Conservation (phyloP, 768 basidiomycete species). For the Suillus ampliporus region DNA sequence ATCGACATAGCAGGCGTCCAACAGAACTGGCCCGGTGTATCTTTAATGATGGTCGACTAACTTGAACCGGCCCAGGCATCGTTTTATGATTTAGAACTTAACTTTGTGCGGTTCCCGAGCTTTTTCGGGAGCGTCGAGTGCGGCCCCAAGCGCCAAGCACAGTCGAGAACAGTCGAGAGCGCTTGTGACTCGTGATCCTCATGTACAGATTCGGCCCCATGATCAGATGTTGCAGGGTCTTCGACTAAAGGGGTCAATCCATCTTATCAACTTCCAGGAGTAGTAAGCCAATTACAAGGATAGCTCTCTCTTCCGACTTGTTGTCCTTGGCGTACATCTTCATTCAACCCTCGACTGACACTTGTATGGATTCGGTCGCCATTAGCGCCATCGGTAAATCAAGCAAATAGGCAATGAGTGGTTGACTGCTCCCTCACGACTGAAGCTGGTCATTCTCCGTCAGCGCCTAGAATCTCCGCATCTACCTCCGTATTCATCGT, state of each 20-base stretch:
- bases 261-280: background rate
- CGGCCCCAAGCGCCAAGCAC: too few relatives aligned
- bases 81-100: background rate
- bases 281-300: background rate
- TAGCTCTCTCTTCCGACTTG: background rate
- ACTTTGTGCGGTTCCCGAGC: background rate
- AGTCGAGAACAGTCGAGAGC: too few relatives aligned
- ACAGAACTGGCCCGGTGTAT: background rate
- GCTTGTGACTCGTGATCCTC: too few relatives aligned
- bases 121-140: constrained; percentile 10
- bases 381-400: background rate
- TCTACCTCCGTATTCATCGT: background rate
- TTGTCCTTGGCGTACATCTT: background rate
- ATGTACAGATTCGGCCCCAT: too few relatives aligned
- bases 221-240: too few relatives aligned
- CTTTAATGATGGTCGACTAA: background rate
- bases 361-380: background rate
- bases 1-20: constrained; percentile 5
- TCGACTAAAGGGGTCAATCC: too few relatives aligned
- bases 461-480: background rate
- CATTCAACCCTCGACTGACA: too few relatives aligned
- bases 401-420: background rate
- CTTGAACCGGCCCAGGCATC: background rate
- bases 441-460: background rate
- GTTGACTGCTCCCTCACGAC: background rate